Conservation (phyloP, 163 green algal species). For the Scenedesmus sp. region DNA sequence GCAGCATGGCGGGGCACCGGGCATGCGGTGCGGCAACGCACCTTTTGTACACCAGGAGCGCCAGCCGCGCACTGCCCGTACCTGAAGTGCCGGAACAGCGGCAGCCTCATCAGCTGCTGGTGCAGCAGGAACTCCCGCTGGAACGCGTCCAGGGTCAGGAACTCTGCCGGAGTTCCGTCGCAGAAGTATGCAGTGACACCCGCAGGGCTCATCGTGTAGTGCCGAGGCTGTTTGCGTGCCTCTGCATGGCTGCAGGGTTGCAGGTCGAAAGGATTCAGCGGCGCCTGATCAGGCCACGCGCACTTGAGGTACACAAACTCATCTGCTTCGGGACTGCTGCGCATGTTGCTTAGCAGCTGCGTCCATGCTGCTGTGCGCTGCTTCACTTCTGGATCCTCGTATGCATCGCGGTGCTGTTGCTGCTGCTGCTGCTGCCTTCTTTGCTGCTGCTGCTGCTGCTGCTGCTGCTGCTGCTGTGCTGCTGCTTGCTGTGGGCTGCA, state of each 20-base stretch:
- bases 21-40: background rate
- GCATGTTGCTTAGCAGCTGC: constrained; percentile 18
- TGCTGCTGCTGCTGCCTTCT: constrained; percentile 16
- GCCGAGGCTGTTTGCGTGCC: background rate
- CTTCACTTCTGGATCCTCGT: constrained; percentile 27
- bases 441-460: constrained; percentile 33
- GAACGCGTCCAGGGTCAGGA: constrained; percentile 59
- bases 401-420: background rate
- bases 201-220: constrained; percentile 62
- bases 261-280: constrained; percentile 48
- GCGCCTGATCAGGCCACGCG: background rate
- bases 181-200: constrained; percentile 64
- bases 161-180: constrained; percentile 57
- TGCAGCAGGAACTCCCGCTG: constrained; percentile 68
- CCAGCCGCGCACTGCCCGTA: constrained; percentile 52
- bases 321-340: background rate
- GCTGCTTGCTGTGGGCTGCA: background rate
- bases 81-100: constrained; percentile 58
- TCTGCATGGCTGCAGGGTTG: constrained; percentile 40
- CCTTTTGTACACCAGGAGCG: constrained; percentile 45
- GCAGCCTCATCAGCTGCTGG: constrained; percentile 59
- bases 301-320: constrained; percentile 49
- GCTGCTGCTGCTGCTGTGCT: constrained; percentile 21
- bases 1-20: background rate
- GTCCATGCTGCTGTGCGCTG: constrained; percentile 22